Conservation (phyloP, 768 basidiomycete genomes). For the Phlebiopsis flavidoalba region DNA sequence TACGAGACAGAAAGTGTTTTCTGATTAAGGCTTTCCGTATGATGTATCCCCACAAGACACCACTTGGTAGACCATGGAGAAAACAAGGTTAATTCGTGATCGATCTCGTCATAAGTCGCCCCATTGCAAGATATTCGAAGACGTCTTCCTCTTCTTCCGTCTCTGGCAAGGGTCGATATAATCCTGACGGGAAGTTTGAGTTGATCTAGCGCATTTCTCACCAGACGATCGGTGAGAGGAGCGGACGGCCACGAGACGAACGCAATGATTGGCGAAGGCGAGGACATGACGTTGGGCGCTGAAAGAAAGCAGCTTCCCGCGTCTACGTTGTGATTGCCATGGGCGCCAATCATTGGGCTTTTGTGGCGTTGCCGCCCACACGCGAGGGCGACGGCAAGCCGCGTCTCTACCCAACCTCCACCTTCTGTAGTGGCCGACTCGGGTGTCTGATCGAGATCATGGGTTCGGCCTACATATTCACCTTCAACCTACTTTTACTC, state of each 20-base stretch:
- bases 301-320: background rate
- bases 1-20: slow-evolving; percentile 85
- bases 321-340: background rate
- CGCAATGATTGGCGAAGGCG: slow-evolving; percentile 16
- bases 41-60: slow-evolving; percentile 80
- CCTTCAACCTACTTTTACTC: slow-evolving; percentile 86
- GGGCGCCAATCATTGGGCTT: background rate
- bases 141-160: background rate
- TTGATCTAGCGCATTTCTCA: slow-evolving; percentile 36
- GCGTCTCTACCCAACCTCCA: background rate
- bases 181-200: slow-evolving; percentile 26
- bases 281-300: background rate
- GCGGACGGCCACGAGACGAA: slow-evolving; percentile 52
- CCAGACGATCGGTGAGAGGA: slow-evolving; percentile 46
- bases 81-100: slow-evolving; percentile 62
- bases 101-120: slow-evolving; percentile 83
- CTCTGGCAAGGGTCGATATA: slow-evolving; percentile 17
- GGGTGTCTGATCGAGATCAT: slow-evolving; percentile 9
- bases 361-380: slow-evolving; percentile 4
- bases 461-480: slow-evolving; percentile 60
- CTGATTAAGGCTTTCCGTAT: slow-evolving; percentile 93
- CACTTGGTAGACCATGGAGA: slow-evolving; percentile 35
- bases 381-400: background rate
- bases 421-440: background rate
- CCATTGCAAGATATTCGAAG: slow-evolving; percentile 58